Percentiles rank a stretch among this genome's conserved stretches.
phyloP scores from a whole-genome alignment of 176 grass and related monocot genomes.

The Saccharum spontaneum region DNA sequence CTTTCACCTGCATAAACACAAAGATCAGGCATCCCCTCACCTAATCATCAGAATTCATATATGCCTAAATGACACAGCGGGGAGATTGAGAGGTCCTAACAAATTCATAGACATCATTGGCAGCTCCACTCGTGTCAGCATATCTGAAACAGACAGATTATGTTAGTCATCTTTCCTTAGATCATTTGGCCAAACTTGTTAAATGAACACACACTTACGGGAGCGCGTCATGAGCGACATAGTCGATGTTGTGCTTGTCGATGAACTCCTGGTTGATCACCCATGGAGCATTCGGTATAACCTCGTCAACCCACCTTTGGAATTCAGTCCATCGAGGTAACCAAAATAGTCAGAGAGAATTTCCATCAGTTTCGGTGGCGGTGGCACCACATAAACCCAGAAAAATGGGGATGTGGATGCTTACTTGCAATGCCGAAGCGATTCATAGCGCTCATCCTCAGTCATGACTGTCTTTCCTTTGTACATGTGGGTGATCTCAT shows the following conservation, averaged over 20 bases:
- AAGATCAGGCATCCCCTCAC: not conserved
- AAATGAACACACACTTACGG: constrained; percentile 44
- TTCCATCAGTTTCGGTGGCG: not conserved
- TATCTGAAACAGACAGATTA: constrained; percentile 51
- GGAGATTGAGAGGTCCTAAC: constrained; percentile 31
- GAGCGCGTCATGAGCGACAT: constrained; percentile 68
- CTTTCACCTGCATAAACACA: constrained; percentile 61
- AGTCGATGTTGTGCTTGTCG: constrained; percentile 68
- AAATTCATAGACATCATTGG: constrained; percentile 89
- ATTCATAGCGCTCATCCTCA: constrained; percentile 65
- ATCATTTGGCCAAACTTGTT: not conserved
- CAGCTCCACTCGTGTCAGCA: constrained; percentile 87
- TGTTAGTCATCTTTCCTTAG: not conserved
- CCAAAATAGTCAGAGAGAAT: not conserved
- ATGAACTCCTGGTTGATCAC: constrained; percentile 74
- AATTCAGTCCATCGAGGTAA: not conserved
- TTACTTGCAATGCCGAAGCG: constrained; percentile 87
- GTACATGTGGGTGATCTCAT: constrained; percentile 58
- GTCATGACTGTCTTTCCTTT: constrained; percentile 90
- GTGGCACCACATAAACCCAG: not conserved
- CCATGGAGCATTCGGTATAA: constrained; percentile 75
- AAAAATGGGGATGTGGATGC: not conserved
- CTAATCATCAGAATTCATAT: not conserved
- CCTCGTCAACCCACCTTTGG: constrained; percentile 77
- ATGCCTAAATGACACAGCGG: not conserved